Evolutionary conservation across 495 filamentous ascomycete genomes (phyloP), one percentile per base, ranked within the genome.

Genomic region (Penicillium arizonense): DNA sequence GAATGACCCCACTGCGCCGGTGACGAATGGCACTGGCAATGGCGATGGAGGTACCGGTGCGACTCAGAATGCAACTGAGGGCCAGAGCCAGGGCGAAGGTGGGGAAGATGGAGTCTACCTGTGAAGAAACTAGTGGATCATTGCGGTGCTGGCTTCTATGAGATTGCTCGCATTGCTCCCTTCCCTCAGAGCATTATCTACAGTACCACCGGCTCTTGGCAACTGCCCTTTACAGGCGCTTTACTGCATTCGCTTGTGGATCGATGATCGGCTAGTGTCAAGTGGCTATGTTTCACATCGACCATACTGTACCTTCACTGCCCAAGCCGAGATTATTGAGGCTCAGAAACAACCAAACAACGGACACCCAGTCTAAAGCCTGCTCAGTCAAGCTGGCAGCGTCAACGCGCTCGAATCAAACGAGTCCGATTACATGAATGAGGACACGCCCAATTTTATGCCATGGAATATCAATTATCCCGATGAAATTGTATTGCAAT

Each of bases 41-140:
- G 43, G 6, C 18, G 16, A 4, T 26, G 39, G 37, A 21, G 1
- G 20, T 20, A 49, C 65, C 62, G 44, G 20, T 32, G 68, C 45
- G 56, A 64, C 57, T 66, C 66, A 10, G 65, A 73, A 21, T 44
- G 55, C 40, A 10, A 34, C 47, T 52, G 46, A 35, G 40, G 1
- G 18, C 18, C 18, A 18, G 18, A 18, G 18, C 18, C 18, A 18
- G 18, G 26, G 38, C 11, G 51, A 44, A 28, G 42, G 54, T 40
- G 51, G 53, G 14, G 78, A 78, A 24, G 80, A 78, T 14, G 87
- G 87, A 9, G 74, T 91, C 61, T 83, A 88, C 69, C 68, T 90
- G 47, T 90, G 66, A 79, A n/a, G 4, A 24, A 7, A 21, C 12
- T 18, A 4, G 33, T 16, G 33, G 13, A 11, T 43, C 16, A 34